Conservation (phyloP, 768 basidiomycete genomes). For the Agaricus bisporus region DNA sequence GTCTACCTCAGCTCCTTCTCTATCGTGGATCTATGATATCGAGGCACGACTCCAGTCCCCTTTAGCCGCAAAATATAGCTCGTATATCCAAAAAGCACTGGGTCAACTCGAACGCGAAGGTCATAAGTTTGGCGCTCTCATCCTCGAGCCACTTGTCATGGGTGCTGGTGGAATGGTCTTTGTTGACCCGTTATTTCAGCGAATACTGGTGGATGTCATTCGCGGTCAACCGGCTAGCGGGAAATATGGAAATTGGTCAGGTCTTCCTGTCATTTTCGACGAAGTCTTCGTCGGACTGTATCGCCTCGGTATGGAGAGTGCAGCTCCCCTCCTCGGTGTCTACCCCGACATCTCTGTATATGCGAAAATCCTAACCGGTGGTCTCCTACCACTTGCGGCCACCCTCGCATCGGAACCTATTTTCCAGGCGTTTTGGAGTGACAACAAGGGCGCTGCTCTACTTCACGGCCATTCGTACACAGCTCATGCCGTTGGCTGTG, state of each 20-base stretch:
- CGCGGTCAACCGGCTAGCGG: constrained; percentile 37
- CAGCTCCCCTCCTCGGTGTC: constrained; percentile 59
- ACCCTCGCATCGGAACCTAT: constrained; percentile 80
- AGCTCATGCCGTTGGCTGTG: constrained; percentile 89
- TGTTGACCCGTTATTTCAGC: constrained; percentile 94
- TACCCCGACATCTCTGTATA: constrained; percentile 86
- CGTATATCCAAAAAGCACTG: constrained; percentile 50
- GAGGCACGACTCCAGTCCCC: constrained; percentile 47
- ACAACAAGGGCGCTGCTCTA: constrained; percentile 76
- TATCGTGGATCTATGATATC: constrained; percentile 69
- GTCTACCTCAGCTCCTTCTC: constrained; percentile 31
- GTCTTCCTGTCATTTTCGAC: constrained; percentile 89
- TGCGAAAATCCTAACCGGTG: constrained; percentile 93
- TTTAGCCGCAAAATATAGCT: constrained; percentile 59
- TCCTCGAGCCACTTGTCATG: constrained; percentile 89
- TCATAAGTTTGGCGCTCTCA: constrained; percentile 60
- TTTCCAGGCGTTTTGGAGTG: constrained; percentile 73
- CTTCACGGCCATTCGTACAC: constrained; percentile 96
- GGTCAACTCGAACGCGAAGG: constrained; percentile 34
- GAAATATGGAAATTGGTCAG: constrained; percentile 40
- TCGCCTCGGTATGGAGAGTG: constrained; percentile 70
- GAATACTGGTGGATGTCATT: constrained; percentile 76
- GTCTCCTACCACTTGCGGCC: constrained; percentile 78
- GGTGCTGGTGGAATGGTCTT: constrained; percentile 98
- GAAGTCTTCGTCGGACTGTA: constrained; percentile 95